Evolutionary conservation across 2,329 filamentous ascomycete species (phyloP).

Genomic region (Penicillium sp.): DNA sequence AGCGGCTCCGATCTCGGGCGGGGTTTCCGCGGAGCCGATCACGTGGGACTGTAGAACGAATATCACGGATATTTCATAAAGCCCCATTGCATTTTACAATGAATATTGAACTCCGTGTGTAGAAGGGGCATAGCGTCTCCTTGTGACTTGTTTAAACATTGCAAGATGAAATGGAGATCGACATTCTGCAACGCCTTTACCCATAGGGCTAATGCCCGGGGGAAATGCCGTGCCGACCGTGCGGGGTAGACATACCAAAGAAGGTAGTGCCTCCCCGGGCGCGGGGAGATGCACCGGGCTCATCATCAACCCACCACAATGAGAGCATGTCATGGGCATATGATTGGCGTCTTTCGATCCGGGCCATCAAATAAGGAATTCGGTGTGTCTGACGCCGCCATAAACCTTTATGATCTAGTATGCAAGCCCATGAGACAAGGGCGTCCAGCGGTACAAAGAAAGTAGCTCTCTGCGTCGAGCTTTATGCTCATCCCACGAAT

Average conservation of each 20-base stretch:
- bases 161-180: neutral
- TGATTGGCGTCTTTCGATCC: neutral
- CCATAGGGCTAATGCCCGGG: neutral
- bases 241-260: neutral
- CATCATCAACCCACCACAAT: neutral
- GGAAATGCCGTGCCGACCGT: neutral
- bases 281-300: neutral
- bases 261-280: neutral
- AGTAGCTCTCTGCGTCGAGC: slow-evolving; percentile 50
- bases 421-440: slow-evolving; percentile 12
- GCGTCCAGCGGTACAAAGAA: slow-evolving; percentile 56
- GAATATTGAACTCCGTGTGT: neutral
- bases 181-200: neutral
- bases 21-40: neutral
- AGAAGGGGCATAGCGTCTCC: neutral
- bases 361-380: neutral
- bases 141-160: neutral
- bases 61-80: neutral
- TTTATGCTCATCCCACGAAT: slow-evolving; percentile 46
- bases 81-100: neutral
- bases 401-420: slow-evolving; percentile 3
- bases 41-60: neutral
- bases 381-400: neutral
- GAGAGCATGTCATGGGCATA: neutral
- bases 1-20: neutral